Evolutionary conservation across 345 rosid genomes (phyloP), one percentile per base, ranked within the genome.

Genomic region (Euphorbia lathyris): DNA sequence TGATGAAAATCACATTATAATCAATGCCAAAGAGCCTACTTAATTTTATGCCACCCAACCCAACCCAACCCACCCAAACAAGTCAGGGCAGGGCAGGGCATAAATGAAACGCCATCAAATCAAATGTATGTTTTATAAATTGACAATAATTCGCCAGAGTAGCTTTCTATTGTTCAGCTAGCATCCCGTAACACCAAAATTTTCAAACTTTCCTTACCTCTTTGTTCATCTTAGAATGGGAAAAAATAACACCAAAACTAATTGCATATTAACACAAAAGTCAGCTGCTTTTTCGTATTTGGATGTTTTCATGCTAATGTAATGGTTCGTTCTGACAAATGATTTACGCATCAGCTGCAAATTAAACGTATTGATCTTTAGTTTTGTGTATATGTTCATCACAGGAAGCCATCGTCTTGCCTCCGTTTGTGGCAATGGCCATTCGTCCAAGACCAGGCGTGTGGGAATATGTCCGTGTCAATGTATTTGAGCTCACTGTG

Each of bases 401-500:
- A 69, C 64, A 95, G 98, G 99, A 95, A 89, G 99, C 98, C 16
- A 90, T 95, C 63, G 87, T 92, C 59, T 76, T 92, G 67, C 99
- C 99, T 66, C 99, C 99, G 0, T 92, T 85, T 72, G 97, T 95
- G 75, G 97, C 94, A 9, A 77, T 95, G 63, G 94, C 99, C 4
- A 79, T 95, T 79, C 93, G 99, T 55, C 99, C 99, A 51, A 86
- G 98, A 73, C 99, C 93, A 51, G 99, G 99, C 70, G 97, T 95
- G 68, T 95, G 99, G 99, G 99, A 95, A 80, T 95, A 79, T 67
- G 89, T 92, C 55, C 97, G 99, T 61, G 98, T 95, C 51, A 90
- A 92, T 78, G 90, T 92, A 58, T 50, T 75, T 47, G 89, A 96
- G 73, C 91, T 96, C 66, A 86, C 85, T 52, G 99, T 96, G 74